Base-by-base conservation (phyloP, 805 yeast genomes). In the Tetrapisispora phaffii region DNA sequence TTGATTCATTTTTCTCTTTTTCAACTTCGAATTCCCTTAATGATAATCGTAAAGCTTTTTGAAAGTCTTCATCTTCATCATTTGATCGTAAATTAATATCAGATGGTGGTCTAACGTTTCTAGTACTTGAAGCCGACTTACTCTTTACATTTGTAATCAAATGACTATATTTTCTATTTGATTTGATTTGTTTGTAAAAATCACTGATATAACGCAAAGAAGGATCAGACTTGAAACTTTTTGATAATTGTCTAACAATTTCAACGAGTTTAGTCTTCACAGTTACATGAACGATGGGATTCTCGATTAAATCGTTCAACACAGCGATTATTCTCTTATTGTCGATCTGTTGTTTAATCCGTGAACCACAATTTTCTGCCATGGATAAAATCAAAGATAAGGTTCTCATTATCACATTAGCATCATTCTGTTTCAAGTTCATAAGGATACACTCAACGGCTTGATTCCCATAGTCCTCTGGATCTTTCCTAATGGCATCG, bases 361-460 rank as follows among this genome's bases (percentile, higher is more conserved):
- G 71, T 12, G 86, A 76, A 3, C 89, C 89, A 61, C 90, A 82
- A 60, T 83, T 84, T 58, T 82, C 87, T 2, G 87, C 85, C 24
- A 84, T 55, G 6, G 87, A 76, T 24, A 74, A 72, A 19, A 80
- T 57, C 39, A 77, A 53, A 0, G 81, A 65, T 17, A 84, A 56
- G 0, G 83, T 64, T 56, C 85, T 71, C 42, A 84, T 60, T 34
- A 80, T 74, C 3, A 80, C 78, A 58, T 83, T 84, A 19, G 85
- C 89, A 54, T 80, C 80, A 23, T 68, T 64, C 32, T 69, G 69
- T 23, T 64, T 64, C 22, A 83, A 63, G 42, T 82, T 71, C 32
- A 68, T 63, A 46, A 69, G 66, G 16, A 82, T 59, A 1, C 75
- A 60, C 20, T 63, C 54, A 20, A 80, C 68, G 7, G 58, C 62